Conservation (phyloP, 208 protist genomes). For the Leishmania gerbilli region DNA sequence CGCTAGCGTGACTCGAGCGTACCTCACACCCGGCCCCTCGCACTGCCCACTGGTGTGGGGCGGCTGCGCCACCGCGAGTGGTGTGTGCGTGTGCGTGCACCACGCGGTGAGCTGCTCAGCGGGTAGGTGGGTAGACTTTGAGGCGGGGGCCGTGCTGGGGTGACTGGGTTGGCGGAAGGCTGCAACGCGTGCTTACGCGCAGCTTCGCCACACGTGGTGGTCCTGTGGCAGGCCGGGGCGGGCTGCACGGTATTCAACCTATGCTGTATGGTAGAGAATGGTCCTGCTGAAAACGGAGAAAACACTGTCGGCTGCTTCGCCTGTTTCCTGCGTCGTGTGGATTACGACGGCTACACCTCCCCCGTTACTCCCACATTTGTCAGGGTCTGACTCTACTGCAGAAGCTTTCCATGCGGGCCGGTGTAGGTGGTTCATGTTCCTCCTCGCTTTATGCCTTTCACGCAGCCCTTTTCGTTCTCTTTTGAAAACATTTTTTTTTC, state of each 20-base stretch:
- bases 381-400: neutral
- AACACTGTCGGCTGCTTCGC: neutral
- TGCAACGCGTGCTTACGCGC: neutral
- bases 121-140: neutral
- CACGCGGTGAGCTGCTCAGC: neutral
- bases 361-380: neutral
- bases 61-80: no score
- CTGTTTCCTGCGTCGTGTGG: no score
- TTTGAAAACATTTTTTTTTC: no score
- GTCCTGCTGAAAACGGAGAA: neutral
- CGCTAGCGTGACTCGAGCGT: neutral
- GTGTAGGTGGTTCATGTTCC: neutral
- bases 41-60: neutral
- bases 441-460: neutral
- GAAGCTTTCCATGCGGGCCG: neutral
- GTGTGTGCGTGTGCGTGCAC: no score
- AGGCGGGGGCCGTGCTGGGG: neutral
- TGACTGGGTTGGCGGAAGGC: neutral
- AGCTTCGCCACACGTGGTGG: neutral
- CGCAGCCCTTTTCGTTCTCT: neutral
- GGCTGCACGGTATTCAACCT: neutral
- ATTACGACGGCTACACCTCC: neutral
- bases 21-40: neutral
- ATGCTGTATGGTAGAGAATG: neutral
- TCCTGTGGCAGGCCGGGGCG: neutral